Evolutionary conservation across 306 rosid species (phyloP).

Genomic region (Fagus crenata): DNA sequence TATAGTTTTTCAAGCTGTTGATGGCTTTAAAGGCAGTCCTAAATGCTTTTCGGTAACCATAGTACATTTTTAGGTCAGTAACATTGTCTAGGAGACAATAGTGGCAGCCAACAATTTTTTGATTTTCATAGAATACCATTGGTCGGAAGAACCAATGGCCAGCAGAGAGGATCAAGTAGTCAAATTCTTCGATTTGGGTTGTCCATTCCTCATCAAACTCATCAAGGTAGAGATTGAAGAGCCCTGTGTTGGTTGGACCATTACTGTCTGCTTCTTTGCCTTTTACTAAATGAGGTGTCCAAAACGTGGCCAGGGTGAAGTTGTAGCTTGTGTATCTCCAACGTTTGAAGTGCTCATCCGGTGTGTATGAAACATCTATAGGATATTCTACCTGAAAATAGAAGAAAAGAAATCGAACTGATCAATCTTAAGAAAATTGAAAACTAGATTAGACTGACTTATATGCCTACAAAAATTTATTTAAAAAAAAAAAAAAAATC

Average conservation of each 20-base stretch:
- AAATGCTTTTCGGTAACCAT: conserved; percentile 68
- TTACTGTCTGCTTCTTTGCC: conserved; percentile 41
- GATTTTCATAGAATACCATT: conserved; percentile 50
- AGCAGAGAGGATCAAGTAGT: conserved; percentile 60
- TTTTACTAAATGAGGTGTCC: conserved; percentile 83
- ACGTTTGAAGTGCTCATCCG: conserved; percentile 53
- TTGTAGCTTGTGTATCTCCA: conserved; percentile 80
- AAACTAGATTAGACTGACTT: too few relatives aligned
- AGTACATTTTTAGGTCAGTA: conserved; percentile 59
- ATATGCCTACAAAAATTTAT: too few relatives aligned
- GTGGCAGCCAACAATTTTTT: conserved; percentile 63
- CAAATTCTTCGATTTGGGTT: conserved; percentile 50
- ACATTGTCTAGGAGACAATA: conserved; percentile 60
- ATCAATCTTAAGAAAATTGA: background rate
- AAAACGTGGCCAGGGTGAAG: conserved; percentile 70
- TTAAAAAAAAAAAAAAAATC: background rate
- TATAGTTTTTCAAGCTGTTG: conserved; percentile 47
- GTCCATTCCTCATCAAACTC: conserved; percentile 71
- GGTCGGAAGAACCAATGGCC: conserved; percentile 87
- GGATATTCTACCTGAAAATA: conserved; percentile 76
- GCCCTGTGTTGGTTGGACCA: conserved; percentile 56
- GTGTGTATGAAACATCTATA: conserved; percentile 53
- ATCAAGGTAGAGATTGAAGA: conserved; percentile 69
- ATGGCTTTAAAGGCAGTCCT: conserved; percentile 67
- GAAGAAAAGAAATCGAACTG: background rate